Conservation (phyloP, 2,329 filamentous ascomycete species). For the Sclerotinia sclerotiorum region DNA sequence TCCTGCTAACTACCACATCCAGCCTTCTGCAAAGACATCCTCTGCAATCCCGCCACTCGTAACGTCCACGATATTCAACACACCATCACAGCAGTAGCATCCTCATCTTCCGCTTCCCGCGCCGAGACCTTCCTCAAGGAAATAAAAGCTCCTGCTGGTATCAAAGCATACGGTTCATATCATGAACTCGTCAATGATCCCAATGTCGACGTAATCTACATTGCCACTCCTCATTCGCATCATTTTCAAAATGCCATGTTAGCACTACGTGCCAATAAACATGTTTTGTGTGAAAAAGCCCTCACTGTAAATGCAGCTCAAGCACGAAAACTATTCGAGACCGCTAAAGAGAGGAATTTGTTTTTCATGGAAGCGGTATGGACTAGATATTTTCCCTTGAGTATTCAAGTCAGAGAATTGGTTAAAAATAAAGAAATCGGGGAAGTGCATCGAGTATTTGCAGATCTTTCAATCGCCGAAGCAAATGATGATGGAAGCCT, state of each 20-base stretch:
- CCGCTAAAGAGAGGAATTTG: slow-evolving; percentile 59
- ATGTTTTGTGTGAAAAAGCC: slow-evolving; percentile 70
- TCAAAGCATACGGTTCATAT: slow-evolving; percentile 65
- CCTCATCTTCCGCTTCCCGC: slow-evolving; percentile 59
- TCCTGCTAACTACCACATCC: slow-evolving; percentile 16
- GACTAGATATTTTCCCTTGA: slow-evolving; percentile 70
- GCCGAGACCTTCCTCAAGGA: slow-evolving; percentile 62
- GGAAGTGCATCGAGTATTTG: slow-evolving; percentile 46
- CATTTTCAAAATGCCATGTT: slow-evolving; percentile 71
- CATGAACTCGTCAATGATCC: slow-evolving; percentile 63
- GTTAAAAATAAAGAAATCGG: slow-evolving; percentile 42
- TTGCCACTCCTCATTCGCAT: slow-evolving; percentile 71
- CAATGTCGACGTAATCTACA: slow-evolving; percentile 67
- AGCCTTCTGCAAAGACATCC: slow-evolving; percentile 63
- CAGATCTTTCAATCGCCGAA: slow-evolving; percentile 47
- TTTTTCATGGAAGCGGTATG: slow-evolving; percentile 68
- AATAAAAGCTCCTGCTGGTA: slow-evolving; percentile 54
- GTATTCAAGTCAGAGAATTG: slow-evolving; percentile 57
- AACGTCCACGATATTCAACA: slow-evolving; percentile 61
- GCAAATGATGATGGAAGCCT: slow-evolving; percentile 53
- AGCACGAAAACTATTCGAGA: slow-evolving; percentile 57
- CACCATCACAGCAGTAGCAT: slow-evolving; percentile 62
- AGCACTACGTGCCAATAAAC: slow-evolving; percentile 63
- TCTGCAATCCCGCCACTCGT: slow-evolving; percentile 59
- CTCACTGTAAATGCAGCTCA: slow-evolving; percentile 70